Conservation (phyloP, 1,284 basidiomycete species). For the Cryptococcus sp. region DNA sequence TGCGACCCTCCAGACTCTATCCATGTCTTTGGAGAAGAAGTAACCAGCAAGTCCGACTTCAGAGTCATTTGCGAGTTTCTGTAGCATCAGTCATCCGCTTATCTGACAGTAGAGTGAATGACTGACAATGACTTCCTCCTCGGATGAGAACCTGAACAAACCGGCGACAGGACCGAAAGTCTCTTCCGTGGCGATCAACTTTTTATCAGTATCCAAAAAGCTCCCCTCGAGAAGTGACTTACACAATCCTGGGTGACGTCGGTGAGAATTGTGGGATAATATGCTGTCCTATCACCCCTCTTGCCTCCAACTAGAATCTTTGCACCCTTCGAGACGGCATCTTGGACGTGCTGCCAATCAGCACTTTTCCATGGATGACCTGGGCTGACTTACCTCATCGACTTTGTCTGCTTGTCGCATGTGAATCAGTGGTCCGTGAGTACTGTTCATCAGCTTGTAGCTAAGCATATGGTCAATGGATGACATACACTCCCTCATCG, state of each 20-base stretch:
- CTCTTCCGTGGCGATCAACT: slow-evolving; percentile 60
- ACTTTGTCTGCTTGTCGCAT: slow-evolving; percentile 82
- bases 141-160: slow-evolving; percentile 75
- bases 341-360: slow-evolving; percentile 66
- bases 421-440: slow-evolving; percentile 94
- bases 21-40: slow-evolving; percentile 86
- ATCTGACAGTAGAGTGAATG: neutral
- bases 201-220: slow-evolving; percentile 3
- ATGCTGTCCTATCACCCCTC: slow-evolving; percentile 63
- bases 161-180: slow-evolving; percentile 74
- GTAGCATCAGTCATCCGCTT: neutral
- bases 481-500: slow-evolving; percentile 63
- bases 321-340: slow-evolving; percentile 77
- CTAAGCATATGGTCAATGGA: slow-evolving; percentile 46
- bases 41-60: slow-evolving; percentile 85
- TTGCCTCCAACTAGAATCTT: slow-evolving; percentile 84
- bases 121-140: slow-evolving; percentile 75
- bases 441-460: slow-evolving; percentile 41
- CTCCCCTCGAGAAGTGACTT: slow-evolving; percentile 31
- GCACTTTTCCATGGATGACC: neutral
- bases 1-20: slow-evolving; percentile 94
- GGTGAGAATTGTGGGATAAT: slow-evolving; percentile 80
- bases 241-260: slow-evolving; percentile 67
- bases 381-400: slow-evolving; percentile 46
- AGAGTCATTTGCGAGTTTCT: slow-evolving; percentile 70